Percentiles rank a stretch among this genome's conserved stretches.
phyloP scores from a whole-genome alignment of 2,329 filamentous ascomycete genomes.

The Aspergillus versicolor region DNA sequence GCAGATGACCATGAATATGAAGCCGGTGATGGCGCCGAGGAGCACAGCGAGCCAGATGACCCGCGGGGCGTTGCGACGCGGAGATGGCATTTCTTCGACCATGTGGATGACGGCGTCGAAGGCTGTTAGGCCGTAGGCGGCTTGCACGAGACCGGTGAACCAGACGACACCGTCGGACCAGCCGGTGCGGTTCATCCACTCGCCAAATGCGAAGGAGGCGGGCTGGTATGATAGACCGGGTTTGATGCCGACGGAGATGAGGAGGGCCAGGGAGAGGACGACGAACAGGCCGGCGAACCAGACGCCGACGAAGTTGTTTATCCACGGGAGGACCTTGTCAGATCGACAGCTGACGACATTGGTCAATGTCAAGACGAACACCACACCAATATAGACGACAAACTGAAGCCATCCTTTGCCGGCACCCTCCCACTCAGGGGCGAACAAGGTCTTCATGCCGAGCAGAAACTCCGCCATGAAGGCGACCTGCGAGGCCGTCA shows the following conservation, averaged over 20 bases:
- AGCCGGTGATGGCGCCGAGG: conserved; percentile 50
- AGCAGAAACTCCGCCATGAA: conserved; percentile 61
- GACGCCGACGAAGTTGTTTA: conserved; percentile 59
- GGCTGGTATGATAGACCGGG: conserved; percentile 48
- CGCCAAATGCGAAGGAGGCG: conserved; percentile 53
- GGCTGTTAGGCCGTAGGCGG: conserved; percentile 57
- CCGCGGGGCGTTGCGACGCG: conserved; percentile 51
- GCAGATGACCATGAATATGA: conserved; percentile 54
- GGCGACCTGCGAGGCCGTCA: conserved; percentile 56
- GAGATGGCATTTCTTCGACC: conserved; percentile 57
- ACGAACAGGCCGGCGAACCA: conserved; percentile 55
- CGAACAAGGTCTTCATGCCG: conserved; percentile 57
- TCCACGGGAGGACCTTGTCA: conserved; percentile 49
- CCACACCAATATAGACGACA: conserved; percentile 55
- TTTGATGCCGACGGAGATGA: conserved; percentile 53
- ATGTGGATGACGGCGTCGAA: conserved; percentile 62
- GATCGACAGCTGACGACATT: conserved; percentile 55
- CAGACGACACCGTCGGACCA: conserved; percentile 58
- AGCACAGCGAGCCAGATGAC: conserved; percentile 55
- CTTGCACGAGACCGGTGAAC: conserved; percentile 59
- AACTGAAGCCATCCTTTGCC: conserved; percentile 55
- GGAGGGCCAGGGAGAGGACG: conserved; percentile 51
- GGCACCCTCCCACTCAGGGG: conserved; percentile 47
- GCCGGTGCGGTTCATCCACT: conserved; percentile 53
- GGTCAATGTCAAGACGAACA: conserved; percentile 48